Conservation (phyloP, 352 stramenopile genomes). For the Phytopythium ostracodes region DNA sequence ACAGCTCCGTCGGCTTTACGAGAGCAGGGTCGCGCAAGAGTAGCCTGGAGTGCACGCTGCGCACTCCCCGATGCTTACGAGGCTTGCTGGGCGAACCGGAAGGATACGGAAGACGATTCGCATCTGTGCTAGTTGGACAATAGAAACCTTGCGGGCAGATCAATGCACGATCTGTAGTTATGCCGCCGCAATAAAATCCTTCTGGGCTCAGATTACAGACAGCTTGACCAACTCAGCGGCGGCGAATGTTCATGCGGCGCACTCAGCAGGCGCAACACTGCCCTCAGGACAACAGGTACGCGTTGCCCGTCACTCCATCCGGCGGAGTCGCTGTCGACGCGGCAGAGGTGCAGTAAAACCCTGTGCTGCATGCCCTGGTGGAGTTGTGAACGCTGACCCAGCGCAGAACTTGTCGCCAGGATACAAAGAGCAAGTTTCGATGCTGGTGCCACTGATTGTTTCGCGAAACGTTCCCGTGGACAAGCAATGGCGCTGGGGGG, state of each 20-base stretch:
- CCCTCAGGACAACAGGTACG: constrained; percentile 63
- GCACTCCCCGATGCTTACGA: constrained; percentile 42
- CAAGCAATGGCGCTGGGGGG: constrained; percentile 48
- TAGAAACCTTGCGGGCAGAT: constrained; percentile 44
- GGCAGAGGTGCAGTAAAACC: constrained; percentile 80
- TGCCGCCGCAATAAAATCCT: constrained; percentile 63
- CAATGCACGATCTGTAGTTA: constrained; percentile 31
- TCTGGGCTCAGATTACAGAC: constrained; percentile 45
- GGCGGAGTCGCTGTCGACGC: constrained; percentile 41
- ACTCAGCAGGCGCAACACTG: constrained; percentile 41
- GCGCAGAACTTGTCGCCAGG: constrained; percentile 52
- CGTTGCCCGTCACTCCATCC: constrained; percentile 33
- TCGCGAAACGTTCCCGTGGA: constrained; percentile 58
- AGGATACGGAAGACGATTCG: constrained; percentile 46
- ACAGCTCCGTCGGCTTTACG: constrained; percentile 27
- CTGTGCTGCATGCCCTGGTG: constrained; percentile 51
- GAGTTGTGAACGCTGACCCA: constrained; percentile 41
- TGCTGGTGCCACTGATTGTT: constrained; percentile 37
- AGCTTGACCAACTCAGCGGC: constrained; percentile 18
- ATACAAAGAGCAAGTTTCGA: constrained; percentile 65
- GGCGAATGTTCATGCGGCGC: constrained; percentile 37
- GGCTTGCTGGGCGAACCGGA: constrained; percentile 62
- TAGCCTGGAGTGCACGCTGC: constrained; percentile 29
- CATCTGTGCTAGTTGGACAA: constrained; percentile 40
- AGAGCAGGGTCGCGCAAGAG: constrained; percentile 33